phyloP scores from a whole-genome alignment of 2,329 filamentous ascomycete species.

The Chaetomium strumarium region DNA sequence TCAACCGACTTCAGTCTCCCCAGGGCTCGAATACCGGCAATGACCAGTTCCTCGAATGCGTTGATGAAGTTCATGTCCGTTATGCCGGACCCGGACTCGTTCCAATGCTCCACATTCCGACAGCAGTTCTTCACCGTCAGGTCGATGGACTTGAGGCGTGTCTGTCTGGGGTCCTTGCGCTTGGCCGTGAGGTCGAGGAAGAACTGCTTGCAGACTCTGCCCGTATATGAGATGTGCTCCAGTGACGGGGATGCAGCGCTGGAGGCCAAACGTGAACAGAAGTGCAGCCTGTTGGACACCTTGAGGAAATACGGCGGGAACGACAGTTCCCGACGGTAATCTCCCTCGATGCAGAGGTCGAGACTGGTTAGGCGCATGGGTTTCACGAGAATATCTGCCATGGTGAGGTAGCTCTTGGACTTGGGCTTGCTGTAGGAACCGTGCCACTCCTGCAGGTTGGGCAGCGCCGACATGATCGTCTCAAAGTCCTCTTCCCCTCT shows the following conservation, averaged over 20 bases:
- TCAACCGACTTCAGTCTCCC: slow-evolving; percentile 53
- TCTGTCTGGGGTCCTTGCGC: slow-evolving; percentile 42
- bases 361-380: slow-evolving; percentile 56
- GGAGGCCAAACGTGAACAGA: slow-evolving; percentile 58
- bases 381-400: slow-evolving; percentile 56
- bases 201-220: slow-evolving; percentile 63
- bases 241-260: slow-evolving; percentile 54
- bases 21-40: slow-evolving; percentile 57
- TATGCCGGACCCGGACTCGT: slow-evolving; percentile 63
- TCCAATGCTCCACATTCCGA: slow-evolving; percentile 47
- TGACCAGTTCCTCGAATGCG: slow-evolving; percentile 63
- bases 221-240: slow-evolving; percentile 66
- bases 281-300: slow-evolving; percentile 53
- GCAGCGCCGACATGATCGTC: slow-evolving; percentile 55
- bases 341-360: slow-evolving; percentile 64
- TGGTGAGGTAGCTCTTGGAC: slow-evolving; percentile 65
- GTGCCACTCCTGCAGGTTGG: slow-evolving; percentile 58
- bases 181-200: slow-evolving; percentile 52
- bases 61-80: slow-evolving; percentile 67
- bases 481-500: slow-evolving; percentile 57
- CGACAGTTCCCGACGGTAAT: slow-evolving; percentile 59
- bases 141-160: slow-evolving; percentile 59
- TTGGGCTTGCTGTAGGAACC: slow-evolving; percentile 66
- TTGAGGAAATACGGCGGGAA: slow-evolving; percentile 58
- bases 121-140: slow-evolving; percentile 72